A percentile compares a stretch with the other conserved stretches of the same genome.
Evolutionary conservation across 1,139 yeast genomes (phyloP).

Genomic region (Lodderomyces theae): DNA sequence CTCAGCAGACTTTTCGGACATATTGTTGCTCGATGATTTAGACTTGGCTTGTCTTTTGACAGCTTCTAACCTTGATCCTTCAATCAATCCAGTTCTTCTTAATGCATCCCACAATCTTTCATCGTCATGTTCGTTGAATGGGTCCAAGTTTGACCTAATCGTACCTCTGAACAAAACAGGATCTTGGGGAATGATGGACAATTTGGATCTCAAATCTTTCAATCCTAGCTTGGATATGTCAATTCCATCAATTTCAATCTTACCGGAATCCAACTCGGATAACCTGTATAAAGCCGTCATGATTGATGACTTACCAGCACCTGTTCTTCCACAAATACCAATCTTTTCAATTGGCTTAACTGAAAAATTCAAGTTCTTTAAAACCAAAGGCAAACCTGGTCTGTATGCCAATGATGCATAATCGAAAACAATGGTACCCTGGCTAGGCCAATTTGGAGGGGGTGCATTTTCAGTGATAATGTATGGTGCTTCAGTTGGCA

Average conservation of each 20-base stretch:
- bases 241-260: constrained; percentile 55
- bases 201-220: constrained; percentile 69
- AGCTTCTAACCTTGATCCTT: constrained; percentile 21
- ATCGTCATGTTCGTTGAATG: constrained; percentile 39
- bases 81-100: constrained; percentile 32
- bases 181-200: constrained; percentile 89
- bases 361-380: constrained; percentile 50
- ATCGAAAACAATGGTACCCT: constrained; percentile 54
- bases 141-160: constrained; percentile 76
- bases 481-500: constrained; percentile 43
- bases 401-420: constrained; percentile 68
- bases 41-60: constrained; percentile 16
- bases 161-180: constrained; percentile 88
- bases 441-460: constrained; percentile 43
- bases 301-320: constrained; percentile 75
- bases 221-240: constrained; percentile 70
- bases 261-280: constrained; percentile 52
- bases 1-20: constrained; percentile 9
- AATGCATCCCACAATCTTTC: constrained; percentile 34
- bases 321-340: constrained; percentile 80
- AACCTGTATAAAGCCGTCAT: constrained; percentile 65
- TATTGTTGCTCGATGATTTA: constrained; percentile 5
- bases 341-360: constrained; percentile 59
- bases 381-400: constrained; percentile 70
- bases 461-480: constrained; percentile 56